These are phyloP conservation scores for Talaromyces stipitatus DNA, from an alignment of 495 filamentous ascomycete species.

Conservation along the genomic window DNA sequence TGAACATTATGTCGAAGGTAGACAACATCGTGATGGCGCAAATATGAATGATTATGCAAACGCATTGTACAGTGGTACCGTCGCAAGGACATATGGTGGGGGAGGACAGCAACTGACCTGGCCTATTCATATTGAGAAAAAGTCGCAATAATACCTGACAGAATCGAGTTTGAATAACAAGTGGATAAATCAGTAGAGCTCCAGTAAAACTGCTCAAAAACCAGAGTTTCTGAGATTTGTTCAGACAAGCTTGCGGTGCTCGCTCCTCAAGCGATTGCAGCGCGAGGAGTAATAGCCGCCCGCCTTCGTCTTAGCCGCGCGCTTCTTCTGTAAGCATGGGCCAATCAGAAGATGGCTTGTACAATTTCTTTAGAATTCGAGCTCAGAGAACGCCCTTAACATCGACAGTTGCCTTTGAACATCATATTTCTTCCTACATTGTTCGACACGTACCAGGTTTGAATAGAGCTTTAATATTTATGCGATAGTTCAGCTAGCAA, in stretches of 20 bases:
- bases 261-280: not conserved
- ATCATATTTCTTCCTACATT: too few relatives aligned
- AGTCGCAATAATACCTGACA: not conserved
- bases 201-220: not conserved
- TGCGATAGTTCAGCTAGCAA: too few relatives aligned
- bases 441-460: too few relatives aligned
- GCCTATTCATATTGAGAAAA: constrained; percentile 8
- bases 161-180: not conserved
- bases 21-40: not conserved
- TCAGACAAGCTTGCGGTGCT: not conserved
- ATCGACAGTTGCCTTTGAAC: too few relatives aligned
- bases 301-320: not conserved
- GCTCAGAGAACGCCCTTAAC: too few relatives aligned
- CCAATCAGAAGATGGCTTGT: not conserved
- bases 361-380: not conserved
- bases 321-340: not conserved
- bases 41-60: not conserved
- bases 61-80: not conserved
- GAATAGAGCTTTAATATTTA: too few relatives aligned
- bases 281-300: not conserved
- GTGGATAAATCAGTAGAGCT: not conserved
- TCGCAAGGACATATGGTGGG: constrained; percentile 3
- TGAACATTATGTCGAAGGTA: not conserved
- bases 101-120: constrained; percentile 6
- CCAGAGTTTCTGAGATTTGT: not conserved